Conservation (phyloP, 139 green algal species). For the Chlamydomonas applanata region DNA sequence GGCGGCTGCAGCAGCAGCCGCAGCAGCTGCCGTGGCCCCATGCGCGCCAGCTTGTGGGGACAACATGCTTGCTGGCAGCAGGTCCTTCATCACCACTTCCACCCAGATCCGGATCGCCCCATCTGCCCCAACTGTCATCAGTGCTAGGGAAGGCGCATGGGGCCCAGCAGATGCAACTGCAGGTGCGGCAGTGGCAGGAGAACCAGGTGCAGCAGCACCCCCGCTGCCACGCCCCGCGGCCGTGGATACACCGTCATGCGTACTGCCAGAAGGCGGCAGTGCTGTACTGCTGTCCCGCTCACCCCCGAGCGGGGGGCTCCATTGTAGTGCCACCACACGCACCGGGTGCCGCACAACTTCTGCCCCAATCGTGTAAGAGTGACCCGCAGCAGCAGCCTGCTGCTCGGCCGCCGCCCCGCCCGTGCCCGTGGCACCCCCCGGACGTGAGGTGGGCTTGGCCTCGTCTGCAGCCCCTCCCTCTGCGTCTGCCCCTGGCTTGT, state of each 20-base stretch:
- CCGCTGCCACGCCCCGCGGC: no score
- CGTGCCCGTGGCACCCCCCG: background rate
- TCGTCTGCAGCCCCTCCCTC: no score
- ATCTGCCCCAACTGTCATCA: constrained; percentile 59
- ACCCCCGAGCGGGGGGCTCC: constrained; percentile 39
- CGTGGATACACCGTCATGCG: background rate
- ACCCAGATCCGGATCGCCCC: constrained; percentile 64
- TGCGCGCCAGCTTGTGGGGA: constrained; percentile 1
- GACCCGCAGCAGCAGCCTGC: background rate
- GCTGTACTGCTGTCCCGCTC: background rate
- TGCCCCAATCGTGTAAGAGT: constrained; percentile 23
- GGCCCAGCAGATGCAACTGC: background rate
- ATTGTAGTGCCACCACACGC: constrained; percentile 36
- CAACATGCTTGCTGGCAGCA: constrained; percentile 20
- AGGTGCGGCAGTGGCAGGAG: no score
- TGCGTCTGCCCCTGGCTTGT: no score
- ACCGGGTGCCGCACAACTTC: constrained; percentile 51
- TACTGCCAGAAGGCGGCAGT: background rate
- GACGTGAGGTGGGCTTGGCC: no score
- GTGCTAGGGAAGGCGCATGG: constrained; percentile 20
- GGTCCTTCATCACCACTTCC: constrained; percentile 50
- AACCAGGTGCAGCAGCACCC: no score
- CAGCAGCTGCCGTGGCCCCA: background rate
- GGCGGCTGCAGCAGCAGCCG: constrained; percentile 14
- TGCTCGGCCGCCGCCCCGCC: background rate